Percentiles rank a stretch among this genome's conserved stretches.
Evolutionary conservation across 2,329 filamentous ascomycete species (phyloP).

Genomic region (Lojkania enalia): DNA sequence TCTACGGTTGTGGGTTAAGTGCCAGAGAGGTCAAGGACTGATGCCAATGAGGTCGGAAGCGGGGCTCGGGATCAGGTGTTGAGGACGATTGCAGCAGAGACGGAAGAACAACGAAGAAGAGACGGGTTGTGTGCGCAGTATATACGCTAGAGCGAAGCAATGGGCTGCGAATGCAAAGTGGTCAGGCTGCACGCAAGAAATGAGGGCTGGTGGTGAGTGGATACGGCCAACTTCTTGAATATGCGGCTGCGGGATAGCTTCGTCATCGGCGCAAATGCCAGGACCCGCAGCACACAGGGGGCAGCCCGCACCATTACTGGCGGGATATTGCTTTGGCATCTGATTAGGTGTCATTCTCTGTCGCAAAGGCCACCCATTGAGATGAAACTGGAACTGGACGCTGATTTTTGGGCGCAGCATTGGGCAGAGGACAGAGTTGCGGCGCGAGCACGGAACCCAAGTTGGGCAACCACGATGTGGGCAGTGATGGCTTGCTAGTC

Average conservation of each 20-base stretch:
- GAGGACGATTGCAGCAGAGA: neutral
- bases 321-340: slow-evolving; percentile 9
- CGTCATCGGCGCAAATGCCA: slow-evolving; percentile 33
- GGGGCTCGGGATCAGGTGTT: slow-evolving; percentile 2
- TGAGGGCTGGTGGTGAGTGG: slow-evolving; percentile 17
- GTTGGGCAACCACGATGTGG: slow-evolving; percentile 10
- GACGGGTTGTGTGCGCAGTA: neutral
- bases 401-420: slow-evolving; percentile 18
- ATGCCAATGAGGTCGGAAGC: slow-evolving; percentile 10
- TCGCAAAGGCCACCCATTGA: slow-evolving; percentile 5
- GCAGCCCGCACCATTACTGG: slow-evolving; percentile 15
- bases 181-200: slow-evolving; percentile 10
- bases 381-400: slow-evolving; percentile 8
- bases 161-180: slow-evolving; percentile 20
- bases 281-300: slow-evolving; percentile 9
- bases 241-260: slow-evolving; percentile 17
- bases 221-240: slow-evolving; percentile 29
- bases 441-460: slow-evolving; percentile 8
- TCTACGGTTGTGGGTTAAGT: slow-evolving; percentile 4
- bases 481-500: neutral
- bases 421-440: slow-evolving; percentile 21
- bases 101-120: neutral
- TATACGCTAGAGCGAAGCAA: neutral
- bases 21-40: slow-evolving; percentile 11
- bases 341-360: slow-evolving; percentile 14